Conservation (phyloP, 129 eudicot genomes). For the Lonicera japonica region DNA sequence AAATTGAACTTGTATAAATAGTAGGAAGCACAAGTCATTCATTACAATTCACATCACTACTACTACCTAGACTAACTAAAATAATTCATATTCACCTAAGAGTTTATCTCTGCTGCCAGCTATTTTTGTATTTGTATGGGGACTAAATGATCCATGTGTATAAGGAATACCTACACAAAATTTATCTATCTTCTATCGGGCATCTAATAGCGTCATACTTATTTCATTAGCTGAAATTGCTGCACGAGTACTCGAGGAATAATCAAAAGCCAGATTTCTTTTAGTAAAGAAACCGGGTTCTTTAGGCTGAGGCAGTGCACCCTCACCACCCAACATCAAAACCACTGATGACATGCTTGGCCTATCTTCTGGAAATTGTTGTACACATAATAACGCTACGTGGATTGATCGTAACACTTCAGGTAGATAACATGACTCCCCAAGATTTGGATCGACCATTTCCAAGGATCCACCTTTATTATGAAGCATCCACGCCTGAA, state of each 20-base stretch:
- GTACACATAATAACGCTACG: constrained; percentile 4
- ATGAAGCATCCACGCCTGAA: neutral
- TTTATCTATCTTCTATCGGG: constrained; percentile 1
- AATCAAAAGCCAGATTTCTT: neutral
- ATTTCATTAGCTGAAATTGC: neutral
- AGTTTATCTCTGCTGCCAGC: neutral
- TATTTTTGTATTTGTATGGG: neutral
- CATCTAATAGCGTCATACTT: neutral
- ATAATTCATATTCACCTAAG: neutral
- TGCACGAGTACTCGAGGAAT: neutral
- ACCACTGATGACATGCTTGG: constrained; percentile 1
- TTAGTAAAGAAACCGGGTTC: constrained; percentile 4
- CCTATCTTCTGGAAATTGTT: constrained; percentile 7
- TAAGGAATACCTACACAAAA: neutral
- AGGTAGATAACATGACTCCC: neutral
- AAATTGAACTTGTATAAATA: neutral
- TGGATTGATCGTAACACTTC: constrained; percentile 1
- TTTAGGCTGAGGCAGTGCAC: constrained; percentile 1
- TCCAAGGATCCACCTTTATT: constrained; percentile 2
- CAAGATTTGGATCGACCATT: neutral
- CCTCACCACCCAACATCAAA: constrained; percentile 3
- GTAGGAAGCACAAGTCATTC: neutral
- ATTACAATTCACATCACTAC: neutral
- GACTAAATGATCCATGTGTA: neutral
- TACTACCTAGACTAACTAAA: neutral